Percentiles rank a stretch among this genome's conserved stretches.
phyloP scores from a whole-genome alignment of 2,329 filamentous ascomycete genomes.

The Penicillium sp. region DNA sequence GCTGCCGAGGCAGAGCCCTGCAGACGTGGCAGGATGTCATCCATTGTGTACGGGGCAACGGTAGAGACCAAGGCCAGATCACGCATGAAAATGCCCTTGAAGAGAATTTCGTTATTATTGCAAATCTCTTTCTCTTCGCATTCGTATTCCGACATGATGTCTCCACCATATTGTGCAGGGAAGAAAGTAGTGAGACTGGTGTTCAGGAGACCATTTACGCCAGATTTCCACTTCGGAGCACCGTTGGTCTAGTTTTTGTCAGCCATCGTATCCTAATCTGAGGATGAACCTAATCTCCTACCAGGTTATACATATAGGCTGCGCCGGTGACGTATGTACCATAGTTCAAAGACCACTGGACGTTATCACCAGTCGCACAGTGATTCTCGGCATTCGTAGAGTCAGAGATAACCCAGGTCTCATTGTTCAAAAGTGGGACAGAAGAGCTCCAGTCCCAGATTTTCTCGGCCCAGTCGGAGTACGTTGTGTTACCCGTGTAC shows the following conservation, averaged over 20 bases:
- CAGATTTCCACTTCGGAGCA: conserved; percentile 33
- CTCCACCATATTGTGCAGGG: background rate
- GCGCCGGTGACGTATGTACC: conserved; percentile 61
- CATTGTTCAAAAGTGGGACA: conserved; percentile 9
- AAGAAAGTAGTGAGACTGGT: conserved; percentile 42
- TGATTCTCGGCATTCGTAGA: conserved; percentile 39
- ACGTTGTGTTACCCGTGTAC: conserved; percentile 9
- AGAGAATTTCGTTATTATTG: conserved; percentile 67
- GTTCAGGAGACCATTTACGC: conserved; percentile 56
- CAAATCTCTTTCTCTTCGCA: conserved; percentile 65
- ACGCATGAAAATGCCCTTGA: conserved; percentile 69
- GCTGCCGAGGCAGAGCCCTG: conserved; percentile 59
- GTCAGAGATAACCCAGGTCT: conserved; percentile 14
- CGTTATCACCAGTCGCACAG: conserved; percentile 61
- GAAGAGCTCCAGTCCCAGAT: conserved; percentile 16
- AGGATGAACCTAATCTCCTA: conserved; percentile 25
- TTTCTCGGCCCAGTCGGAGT: conserved; percentile 16
- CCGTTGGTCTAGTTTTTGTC: conserved; percentile 31
- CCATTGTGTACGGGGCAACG: conserved; percentile 61
- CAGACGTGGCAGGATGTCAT: conserved; percentile 58
- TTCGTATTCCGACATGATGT: conserved; percentile 63
- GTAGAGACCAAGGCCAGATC: conserved; percentile 56
- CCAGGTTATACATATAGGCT: conserved; percentile 68
- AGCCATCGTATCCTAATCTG: background rate
- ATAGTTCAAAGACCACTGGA: conserved; percentile 68